These are phyloP conservation scores for Ustilago tritici DNA, from an alignment of 1,284 basidiomycete genomes.

Conservation along the genomic window DNA sequence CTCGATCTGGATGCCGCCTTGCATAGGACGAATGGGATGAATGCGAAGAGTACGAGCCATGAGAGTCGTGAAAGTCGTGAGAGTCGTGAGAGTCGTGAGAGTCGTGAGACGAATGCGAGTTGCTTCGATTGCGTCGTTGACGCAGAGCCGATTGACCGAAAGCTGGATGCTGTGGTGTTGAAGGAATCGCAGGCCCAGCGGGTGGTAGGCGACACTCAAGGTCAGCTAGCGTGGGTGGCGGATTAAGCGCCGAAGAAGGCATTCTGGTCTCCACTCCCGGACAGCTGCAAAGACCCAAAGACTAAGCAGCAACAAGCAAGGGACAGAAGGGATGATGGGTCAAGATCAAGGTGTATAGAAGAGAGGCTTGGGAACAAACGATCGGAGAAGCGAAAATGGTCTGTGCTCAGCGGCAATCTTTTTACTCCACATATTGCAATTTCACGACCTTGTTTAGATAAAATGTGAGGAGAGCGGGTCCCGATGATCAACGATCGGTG, in stretches of 20 bases:
- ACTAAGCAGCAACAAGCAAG: background rate
- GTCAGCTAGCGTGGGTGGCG: conserved; percentile 30
- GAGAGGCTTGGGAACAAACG: background rate
- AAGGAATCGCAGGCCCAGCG: background rate
- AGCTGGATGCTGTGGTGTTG: conserved; percentile 30
- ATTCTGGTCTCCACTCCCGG: background rate
- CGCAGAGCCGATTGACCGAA: conserved; percentile 31
- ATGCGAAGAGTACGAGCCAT: conserved; percentile 52
- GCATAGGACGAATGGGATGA: conserved; percentile 61
- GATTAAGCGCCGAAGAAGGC: conserved; percentile 45
- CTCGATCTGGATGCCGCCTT: conserved; percentile 42
- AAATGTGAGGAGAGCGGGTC: too few species aligned
- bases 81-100: conserved; percentile 43
- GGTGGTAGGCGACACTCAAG: background rate
- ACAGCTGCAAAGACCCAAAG: background rate
- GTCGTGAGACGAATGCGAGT: conserved; percentile 36
- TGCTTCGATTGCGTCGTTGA: conserved; percentile 17
- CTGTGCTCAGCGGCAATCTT: conserved; percentile 12
- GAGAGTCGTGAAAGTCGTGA: conserved; percentile 32
- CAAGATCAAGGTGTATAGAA: background rate
- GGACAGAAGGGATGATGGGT: too few species aligned
- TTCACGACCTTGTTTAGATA: background rate
- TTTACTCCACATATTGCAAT: conserved; percentile 6
- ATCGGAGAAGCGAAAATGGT: conserved; percentile 4
- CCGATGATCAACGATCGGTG: too few species aligned